phyloP scores from a whole-genome alignment of 148 eudicot species.

The Camellia japonica region DNA sequence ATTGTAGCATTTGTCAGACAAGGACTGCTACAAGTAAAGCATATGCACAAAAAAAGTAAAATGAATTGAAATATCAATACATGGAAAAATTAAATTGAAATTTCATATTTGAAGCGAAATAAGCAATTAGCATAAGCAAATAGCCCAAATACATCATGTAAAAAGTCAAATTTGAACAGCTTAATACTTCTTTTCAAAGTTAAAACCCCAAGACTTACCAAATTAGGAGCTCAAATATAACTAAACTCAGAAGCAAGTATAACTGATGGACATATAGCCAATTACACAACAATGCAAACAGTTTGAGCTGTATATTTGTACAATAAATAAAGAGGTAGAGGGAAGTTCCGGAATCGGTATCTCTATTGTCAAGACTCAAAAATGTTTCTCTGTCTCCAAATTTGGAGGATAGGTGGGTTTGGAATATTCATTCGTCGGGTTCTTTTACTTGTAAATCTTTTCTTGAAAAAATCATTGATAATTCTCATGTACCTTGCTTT shows the following conservation, averaged over 20 bases:
- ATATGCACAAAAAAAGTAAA: neutral
- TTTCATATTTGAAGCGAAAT: neutral
- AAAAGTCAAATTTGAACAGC: no score
- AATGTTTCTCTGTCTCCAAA: no score
- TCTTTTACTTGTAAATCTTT: no score
- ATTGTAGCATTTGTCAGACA: neutral
- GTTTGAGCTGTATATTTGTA: neutral
- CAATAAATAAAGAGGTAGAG: neutral
- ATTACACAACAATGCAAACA: neutral
- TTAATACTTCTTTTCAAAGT: neutral
- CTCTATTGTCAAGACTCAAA: no score
- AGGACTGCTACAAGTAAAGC: neutral
- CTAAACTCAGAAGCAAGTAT: neutral
- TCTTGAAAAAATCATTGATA: no score
- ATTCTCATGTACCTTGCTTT: no score
- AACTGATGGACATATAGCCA: neutral
- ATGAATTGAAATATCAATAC: neutral
- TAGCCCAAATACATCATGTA: neutral
- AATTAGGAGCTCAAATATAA: neutral
- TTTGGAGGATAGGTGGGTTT: no score
- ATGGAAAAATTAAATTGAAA: neutral
- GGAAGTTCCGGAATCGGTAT: no score
- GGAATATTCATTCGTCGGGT: no score
- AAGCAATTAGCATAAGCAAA: neutral
- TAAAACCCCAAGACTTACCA: neutral